Evolutionary conservation across 2,329 filamentous ascomycete species (phyloP), one percentile per base, ranked within the genome.

Genomic region (Monosporascus sp.): DNA sequence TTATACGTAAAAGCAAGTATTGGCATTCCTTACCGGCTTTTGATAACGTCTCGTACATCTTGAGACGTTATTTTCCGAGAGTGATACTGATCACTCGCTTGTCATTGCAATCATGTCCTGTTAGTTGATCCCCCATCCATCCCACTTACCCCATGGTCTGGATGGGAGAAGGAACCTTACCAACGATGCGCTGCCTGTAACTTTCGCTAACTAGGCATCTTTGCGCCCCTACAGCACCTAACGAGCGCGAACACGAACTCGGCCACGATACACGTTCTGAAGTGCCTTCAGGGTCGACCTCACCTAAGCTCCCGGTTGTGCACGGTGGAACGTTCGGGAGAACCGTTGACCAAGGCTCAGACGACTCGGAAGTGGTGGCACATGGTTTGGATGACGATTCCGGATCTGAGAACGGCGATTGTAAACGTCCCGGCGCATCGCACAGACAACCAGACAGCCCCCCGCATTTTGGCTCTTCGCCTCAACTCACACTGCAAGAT

Each of bases 341-440:
- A 35, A 58, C 64, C 8, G 59, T 66, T 46, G 61, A 67, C 40
- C 64, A 62, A 37, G 71, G 73, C 46, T 71, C 69, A 35, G 72
- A 75, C 51, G 70, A 68, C 40, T 71, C 70, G 44, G 69, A 69
- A 58, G 61, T 65, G 46, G 59, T 58, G n/a, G 59, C 58, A 51
- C 64, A 65, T 48, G 62, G 55, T 5, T 60, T 65, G 48, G 67
- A 63, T 24, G 64, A 65, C 60, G 66, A 70, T 57, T 67, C 66
- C 31, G 71, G 69, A 45, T 65, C 68, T 17, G 70, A 70, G 14
- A 59, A 59, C 26, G 63, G 55, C 28, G 31, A 55, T 24, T 31
- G 58, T 51, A 55, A 60, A 22, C 51, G 58, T 11, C 45, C 48
- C 38, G 37, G 49, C 24, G 17, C 46, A 9, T 54, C 41, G 5